These are phyloP conservation scores for Colletotrichum sojae DNA, from an alignment of 2,329 filamentous ascomycete species.

Conservation along the genomic window DNA sequence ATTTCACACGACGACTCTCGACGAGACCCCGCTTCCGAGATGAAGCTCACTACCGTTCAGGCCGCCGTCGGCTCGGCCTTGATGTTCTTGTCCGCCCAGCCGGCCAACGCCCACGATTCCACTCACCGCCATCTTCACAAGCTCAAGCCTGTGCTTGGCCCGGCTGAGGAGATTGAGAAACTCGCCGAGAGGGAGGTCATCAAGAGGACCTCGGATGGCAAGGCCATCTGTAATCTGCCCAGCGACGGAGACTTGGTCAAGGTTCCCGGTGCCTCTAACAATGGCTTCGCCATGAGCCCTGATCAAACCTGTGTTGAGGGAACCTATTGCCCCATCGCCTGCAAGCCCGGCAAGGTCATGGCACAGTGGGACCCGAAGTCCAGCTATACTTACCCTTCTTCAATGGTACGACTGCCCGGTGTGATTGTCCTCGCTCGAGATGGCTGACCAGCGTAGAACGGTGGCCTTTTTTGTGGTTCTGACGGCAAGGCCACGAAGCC, in stretches of 20 bases:
- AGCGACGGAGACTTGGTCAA: slow-evolving; percentile 75
- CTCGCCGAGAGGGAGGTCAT: slow-evolving; percentile 41
- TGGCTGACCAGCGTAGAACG: slow-evolving; percentile 65
- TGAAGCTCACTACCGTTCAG: slow-evolving; percentile 68
- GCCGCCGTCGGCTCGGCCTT: slow-evolving; percentile 65
- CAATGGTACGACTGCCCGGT: slow-evolving; percentile 68
- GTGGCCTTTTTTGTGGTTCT: slow-evolving; percentile 80
- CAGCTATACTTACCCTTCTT: slow-evolving; percentile 77
- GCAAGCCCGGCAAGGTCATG: slow-evolving; percentile 81
- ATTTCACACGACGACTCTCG: slow-evolving; percentile 35
- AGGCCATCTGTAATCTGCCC: slow-evolving; percentile 73
- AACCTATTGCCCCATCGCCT: slow-evolving; percentile 83
- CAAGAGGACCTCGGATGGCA: slow-evolving; percentile 48
- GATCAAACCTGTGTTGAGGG: slow-evolving; percentile 78
- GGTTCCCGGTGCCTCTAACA: slow-evolving; percentile 75
- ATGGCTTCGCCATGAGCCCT: slow-evolving; percentile 85
- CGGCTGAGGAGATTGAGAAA: slow-evolving; percentile 16
- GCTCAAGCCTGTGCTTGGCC: slow-evolving; percentile 13
- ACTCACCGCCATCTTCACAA: slow-evolving; percentile 55
- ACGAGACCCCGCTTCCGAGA: slow-evolving; percentile 49
- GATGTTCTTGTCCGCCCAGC: slow-evolving; percentile 60
- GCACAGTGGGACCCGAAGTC: slow-evolving; percentile 83
- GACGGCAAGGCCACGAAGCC: slow-evolving; percentile 77
- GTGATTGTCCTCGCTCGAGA: not conserved
- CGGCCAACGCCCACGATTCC: slow-evolving; percentile 55